phyloP scores from a whole-genome alignment of 192 early-diverging fungal genomes.

The Mortierella alpina region DNA sequence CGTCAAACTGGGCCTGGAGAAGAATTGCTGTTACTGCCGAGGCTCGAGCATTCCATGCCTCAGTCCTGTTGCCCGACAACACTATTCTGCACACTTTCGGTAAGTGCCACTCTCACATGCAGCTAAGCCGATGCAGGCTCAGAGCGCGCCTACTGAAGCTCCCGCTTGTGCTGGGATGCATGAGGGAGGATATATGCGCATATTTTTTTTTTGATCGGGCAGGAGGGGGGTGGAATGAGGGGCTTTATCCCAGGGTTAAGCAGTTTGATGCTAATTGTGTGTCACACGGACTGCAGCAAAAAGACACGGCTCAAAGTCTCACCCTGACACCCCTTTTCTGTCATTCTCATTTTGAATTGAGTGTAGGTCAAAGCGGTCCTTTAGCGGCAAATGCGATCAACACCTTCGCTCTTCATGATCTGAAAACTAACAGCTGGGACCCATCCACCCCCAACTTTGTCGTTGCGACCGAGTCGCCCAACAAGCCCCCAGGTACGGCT shows the following conservation, averaged over 20 bases:
- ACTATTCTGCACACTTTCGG: slow-evolving; percentile 35
- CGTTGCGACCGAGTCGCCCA: slow-evolving; percentile 15
- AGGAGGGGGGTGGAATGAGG: too few species aligned
- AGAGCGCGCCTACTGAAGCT: too few species aligned
- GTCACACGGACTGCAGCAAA: too few species aligned
- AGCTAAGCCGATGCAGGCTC: neutral
- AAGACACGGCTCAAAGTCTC: too few species aligned
- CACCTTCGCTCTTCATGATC: neutral
- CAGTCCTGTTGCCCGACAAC: slow-evolving; percentile 15
- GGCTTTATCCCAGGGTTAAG: too few species aligned
- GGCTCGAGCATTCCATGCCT: slow-evolving; percentile 35
- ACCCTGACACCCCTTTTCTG: too few species aligned
- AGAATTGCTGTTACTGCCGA: slow-evolving; percentile 9
- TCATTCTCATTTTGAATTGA: too few species aligned
- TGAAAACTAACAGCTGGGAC: neutral
- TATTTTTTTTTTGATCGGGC: too few species aligned
- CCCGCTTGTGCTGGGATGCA: too few species aligned
- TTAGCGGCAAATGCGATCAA: neutral
- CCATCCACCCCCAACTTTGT: neutral
- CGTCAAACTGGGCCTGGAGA: slow-evolving; percentile 17
- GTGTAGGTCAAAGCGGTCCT: slow-evolving; percentile 5
- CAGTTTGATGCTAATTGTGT: too few species aligned
- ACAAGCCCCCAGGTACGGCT: slow-evolving; percentile 8
- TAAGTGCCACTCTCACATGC: neutral
- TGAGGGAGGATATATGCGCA: too few species aligned